These are phyloP conservation scores for Pseudogymnoascus sp. DNA, from an alignment of 2,329 filamentous ascomycete species.

Conservation along the genomic window DNA sequence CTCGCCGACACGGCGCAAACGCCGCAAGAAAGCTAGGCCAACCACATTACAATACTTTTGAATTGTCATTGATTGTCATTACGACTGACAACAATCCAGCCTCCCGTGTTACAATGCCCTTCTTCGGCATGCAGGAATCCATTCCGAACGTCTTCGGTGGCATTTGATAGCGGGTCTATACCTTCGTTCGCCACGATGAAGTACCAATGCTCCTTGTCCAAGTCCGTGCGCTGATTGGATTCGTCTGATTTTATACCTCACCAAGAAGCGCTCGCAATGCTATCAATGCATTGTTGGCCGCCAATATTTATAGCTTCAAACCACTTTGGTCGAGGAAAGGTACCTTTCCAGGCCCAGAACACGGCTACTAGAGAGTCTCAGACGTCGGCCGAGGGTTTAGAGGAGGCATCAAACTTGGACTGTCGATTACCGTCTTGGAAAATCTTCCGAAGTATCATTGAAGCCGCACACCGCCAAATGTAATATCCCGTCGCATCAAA, in stretches of 20 bases:
- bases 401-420: neutral
- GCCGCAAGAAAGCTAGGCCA: constrained; percentile 1
- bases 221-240: constrained; percentile 5
- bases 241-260: constrained; percentile 8
- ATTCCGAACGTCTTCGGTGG: neutral
- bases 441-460: constrained; percentile 1
- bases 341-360: neutral
- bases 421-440: constrained; percentile 1
- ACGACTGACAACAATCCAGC: neutral
- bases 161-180: constrained; percentile 1
- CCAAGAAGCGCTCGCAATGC: constrained; percentile 1
- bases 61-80: neutral
- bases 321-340: constrained; percentile 1
- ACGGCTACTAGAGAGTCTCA: neutral
- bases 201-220: neutral
- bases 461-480: constrained; percentile 7
- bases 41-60: neutral
- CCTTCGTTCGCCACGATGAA: neutral
- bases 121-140: constrained; percentile 7
- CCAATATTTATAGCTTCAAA: constrained; percentile 5
- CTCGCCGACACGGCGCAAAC: constrained; percentile 3
- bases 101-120: constrained; percentile 7
- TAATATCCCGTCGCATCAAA: constrained; percentile 4
- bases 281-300: neutral
- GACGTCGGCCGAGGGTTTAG: neutral